Conservation (phyloP, 331 rosid genomes). For the Dryas integrifolia region DNA sequence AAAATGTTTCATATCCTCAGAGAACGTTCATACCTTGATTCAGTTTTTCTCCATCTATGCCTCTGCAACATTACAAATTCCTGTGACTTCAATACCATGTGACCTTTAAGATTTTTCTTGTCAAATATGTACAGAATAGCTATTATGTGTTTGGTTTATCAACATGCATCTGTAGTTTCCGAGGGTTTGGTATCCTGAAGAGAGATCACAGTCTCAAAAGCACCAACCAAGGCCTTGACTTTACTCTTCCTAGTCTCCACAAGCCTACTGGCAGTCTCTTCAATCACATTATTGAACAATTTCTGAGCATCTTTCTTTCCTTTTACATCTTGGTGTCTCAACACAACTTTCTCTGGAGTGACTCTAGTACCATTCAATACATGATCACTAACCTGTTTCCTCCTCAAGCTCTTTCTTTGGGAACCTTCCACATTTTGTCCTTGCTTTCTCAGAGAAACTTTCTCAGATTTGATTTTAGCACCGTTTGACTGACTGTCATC, state of each 20-base stretch:
- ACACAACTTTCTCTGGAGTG: constrained; percentile 52
- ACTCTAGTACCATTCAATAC: constrained; percentile 28
- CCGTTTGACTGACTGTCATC: constrained; percentile 26
- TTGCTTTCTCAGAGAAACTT: constrained; percentile 30
- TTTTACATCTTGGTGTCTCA: constrained; percentile 56
- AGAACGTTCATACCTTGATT: constrained; percentile 2
- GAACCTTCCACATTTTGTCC: constrained; percentile 31
- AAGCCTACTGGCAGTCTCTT: constrained; percentile 93
- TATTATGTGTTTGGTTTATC: constrained; percentile 29
- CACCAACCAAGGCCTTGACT: constrained; percentile 91
- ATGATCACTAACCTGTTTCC: constrained; percentile 33
- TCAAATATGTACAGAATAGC: constrained; percentile 32
- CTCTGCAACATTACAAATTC: background rate
- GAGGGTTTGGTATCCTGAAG: constrained; percentile 53
- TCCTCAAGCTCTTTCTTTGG: constrained; percentile 39
- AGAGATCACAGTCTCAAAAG: constrained; percentile 87
- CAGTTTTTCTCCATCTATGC: constrained; percentile 9
- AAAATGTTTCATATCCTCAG: constrained; percentile 18
- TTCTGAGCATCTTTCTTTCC: constrained; percentile 52
- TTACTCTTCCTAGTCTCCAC: constrained; percentile 68
- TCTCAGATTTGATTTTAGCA: constrained; percentile 34
- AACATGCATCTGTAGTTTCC: constrained; percentile 31
- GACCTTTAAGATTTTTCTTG: constrained; percentile 20
- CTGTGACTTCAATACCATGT: constrained; percentile 7
- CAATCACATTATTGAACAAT: constrained; percentile 80